Base-by-base conservation (phyloP, 129 eudicot species). In the Silybum marianum region DNA sequence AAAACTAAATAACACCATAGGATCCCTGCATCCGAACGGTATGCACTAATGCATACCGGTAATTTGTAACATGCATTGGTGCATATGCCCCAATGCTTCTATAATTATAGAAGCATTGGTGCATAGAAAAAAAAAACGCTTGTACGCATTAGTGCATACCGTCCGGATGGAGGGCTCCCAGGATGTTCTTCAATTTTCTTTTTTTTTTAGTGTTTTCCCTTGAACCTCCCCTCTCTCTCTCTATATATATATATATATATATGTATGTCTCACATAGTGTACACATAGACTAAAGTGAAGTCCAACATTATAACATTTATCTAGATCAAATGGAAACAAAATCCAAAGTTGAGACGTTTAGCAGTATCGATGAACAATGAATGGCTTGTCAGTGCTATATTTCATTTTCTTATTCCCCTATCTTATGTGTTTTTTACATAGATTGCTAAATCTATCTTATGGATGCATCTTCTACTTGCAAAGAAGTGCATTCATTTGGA, bases 391-490 rank as follows among this genome's bases (percentile, higher is more conserved):
- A 18, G 65, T 22, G 63, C 62, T 13, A 42, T 42, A 11, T 40
- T 73, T 42, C 62, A 42, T 34, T 71, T 63, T 19, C 69, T 62
- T 62, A 9, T 62, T 62, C 69, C 69, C 26, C 13, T 9, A 22
- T 62, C 69, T 62, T n/a, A 62, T 62, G 69, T 21, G 69, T 62
- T 62, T 62, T 62, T 62, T 28, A 62, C 22, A 21, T 62, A 21
- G 13, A 62, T 62, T 62, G 13, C 69, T 62, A 21, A 25, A 62
- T 21, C 69, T 62, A 62, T 65, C 69, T 65, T 65, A 65, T 65
- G 69, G 28, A 65, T 65, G 16, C 69, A 22, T 63, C 30, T 63
- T 63, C 69, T 63, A 63, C 69, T 63, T 63, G 69, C 13, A 65
- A 65, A 11, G 69, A 23, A 65, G 30, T 65, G 69, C 14, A 3